A percentile compares a stretch with the other conserved stretches of the same genome.
Conservation (phyloP, 768 basidiomycete species). For the Phlegmacium glaucopus region DNA sequence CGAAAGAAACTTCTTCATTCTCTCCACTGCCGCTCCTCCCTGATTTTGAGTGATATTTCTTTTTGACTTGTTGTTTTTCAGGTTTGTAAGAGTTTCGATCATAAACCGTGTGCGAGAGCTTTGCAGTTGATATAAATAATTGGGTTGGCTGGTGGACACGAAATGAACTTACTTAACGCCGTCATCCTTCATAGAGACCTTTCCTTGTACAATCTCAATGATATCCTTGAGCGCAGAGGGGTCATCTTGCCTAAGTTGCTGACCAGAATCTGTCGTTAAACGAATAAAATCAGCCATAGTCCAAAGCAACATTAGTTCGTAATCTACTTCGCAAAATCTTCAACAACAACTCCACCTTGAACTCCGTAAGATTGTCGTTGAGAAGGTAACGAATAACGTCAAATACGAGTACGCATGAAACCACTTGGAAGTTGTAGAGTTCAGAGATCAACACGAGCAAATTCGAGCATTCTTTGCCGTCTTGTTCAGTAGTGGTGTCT, state of each 20-base stretch:
- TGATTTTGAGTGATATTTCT: slow-evolving; percentile 61
- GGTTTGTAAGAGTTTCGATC: slow-evolving; percentile 88
- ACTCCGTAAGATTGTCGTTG: slow-evolving; percentile 61
- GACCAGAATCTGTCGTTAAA: slow-evolving; percentile 73
- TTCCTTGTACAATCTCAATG: slow-evolving; percentile 73
- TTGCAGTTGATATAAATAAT: not conserved
- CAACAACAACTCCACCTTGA: slow-evolving; percentile 81
- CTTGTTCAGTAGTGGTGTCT: slow-evolving; percentile 24
- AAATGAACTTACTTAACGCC: slow-evolving; percentile 44
- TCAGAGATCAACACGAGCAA: slow-evolving; percentile 85
- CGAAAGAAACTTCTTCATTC: slow-evolving; percentile 86
- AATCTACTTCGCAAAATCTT: slow-evolving; percentile 77
- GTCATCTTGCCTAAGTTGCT: slow-evolving; percentile 88
- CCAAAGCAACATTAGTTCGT: not conserved
- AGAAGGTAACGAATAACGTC: slow-evolving; percentile 83
- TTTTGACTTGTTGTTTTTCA: slow-evolving; percentile 89
- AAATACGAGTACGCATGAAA: slow-evolving; percentile 86
- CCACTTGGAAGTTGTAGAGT: slow-evolving; percentile 94
- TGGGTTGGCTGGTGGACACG: not conserved
- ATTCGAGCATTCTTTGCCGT: slow-evolving; percentile 88
- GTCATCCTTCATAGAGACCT: slow-evolving; percentile 50
- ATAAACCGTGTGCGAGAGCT: slow-evolving; percentile 94
- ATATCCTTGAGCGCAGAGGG: slow-evolving; percentile 92
- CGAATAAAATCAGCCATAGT: not conserved
- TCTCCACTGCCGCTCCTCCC: slow-evolving; percentile 70